Evolutionary conservation across 83 land plant species (phyloP).

Genomic region (Diphasiastrum complanatum): DNA sequence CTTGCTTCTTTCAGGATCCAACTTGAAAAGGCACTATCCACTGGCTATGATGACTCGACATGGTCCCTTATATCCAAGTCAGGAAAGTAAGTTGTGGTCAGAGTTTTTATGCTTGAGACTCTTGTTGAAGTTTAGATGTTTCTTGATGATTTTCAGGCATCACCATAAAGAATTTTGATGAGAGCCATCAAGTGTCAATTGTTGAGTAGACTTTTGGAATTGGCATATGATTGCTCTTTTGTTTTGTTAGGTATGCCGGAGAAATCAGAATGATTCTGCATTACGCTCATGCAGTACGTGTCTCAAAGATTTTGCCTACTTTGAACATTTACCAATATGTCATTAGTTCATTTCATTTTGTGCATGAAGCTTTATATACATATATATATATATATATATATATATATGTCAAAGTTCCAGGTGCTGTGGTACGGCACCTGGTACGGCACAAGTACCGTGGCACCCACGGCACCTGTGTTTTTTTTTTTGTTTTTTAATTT

Average conservation of each 20-base stretch:
- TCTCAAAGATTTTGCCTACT: no score
- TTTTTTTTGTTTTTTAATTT: no score
- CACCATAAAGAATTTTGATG: background rate
- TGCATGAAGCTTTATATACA: no score
- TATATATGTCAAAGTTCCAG: no score
- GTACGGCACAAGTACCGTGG: no score
- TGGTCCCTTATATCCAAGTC: conserved; percentile 57
- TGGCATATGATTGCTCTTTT: background rate
- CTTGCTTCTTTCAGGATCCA: conserved; percentile 40
- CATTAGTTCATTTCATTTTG: no score
- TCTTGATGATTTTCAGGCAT: background rate
- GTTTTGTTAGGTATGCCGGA: conserved; percentile 37
- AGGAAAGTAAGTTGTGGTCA: conserved; percentile 49
- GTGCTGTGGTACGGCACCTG: no score
- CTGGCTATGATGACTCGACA: conserved; percentile 67
- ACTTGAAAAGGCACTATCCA: conserved; percentile 50
- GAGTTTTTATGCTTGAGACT: background rate
- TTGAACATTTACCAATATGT: no score
- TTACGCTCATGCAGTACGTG: conserved; percentile 16
- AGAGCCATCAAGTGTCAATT: no score
- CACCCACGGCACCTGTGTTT: no score
- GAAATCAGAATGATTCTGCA: conserved; percentile 49
- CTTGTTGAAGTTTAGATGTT: background rate
- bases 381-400: no score
- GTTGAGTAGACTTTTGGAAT: no score